These are phyloP conservation scores for Citrullus amarus DNA, from an alignment of 306 rosid genomes.

Conservation along the genomic window DNA sequence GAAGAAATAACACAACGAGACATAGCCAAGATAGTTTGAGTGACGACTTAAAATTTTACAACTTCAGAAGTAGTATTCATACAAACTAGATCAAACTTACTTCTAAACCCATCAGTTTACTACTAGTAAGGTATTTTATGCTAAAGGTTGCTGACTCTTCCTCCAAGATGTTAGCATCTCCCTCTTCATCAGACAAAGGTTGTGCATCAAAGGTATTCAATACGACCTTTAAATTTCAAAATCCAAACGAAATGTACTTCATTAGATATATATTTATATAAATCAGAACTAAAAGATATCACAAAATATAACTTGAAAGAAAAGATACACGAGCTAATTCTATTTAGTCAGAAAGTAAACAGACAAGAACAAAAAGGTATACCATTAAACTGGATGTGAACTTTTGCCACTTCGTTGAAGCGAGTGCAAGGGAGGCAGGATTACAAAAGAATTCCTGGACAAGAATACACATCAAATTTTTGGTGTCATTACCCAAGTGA, in stretches of 20 bases:
- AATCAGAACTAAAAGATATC: neutral
- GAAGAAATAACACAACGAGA: neutral
- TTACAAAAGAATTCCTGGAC: constrained; percentile 80
- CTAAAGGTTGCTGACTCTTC: constrained; percentile 82
- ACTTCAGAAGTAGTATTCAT: neutral
- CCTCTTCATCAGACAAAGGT: constrained; percentile 93
- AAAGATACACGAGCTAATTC: neutral
- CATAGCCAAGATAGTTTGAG: neutral
- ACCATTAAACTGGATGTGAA: constrained; percentile 75
- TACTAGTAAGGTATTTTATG: constrained; percentile 94
- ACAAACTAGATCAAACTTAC: constrained; percentile 19
- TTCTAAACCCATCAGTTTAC: constrained; percentile 94
- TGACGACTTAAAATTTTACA: neutral
- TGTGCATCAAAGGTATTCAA: constrained; percentile 86
- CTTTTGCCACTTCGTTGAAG: constrained; percentile 78
- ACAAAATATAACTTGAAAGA: neutral
- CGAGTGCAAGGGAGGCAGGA: constrained; percentile 49
- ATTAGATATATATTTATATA: neutral
- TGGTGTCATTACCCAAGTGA: neutral
- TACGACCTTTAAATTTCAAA: constrained; percentile 46
- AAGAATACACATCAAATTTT: neutral
- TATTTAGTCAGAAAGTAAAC: neutral
- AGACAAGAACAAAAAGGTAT: constrained; percentile 9
- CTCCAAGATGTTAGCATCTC: constrained; percentile 84
- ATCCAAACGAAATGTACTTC: neutral